Conservation (phyloP, 2,329 filamentous ascomycete species). For the Trichocomaceae sp. region DNA sequence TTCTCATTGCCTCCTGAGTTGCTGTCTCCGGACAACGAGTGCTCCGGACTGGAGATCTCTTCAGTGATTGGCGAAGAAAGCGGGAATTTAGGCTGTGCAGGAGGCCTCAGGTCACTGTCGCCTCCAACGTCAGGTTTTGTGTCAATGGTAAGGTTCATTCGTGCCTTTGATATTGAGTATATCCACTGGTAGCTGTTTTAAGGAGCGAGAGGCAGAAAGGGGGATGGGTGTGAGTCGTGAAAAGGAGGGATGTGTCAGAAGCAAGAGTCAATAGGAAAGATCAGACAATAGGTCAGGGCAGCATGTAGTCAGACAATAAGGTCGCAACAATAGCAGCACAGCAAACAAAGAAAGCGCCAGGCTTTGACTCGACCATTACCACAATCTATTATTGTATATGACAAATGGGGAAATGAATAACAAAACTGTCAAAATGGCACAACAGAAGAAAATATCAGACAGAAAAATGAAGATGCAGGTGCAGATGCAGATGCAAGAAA, state of each 20-base stretch:
- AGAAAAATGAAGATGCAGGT: not conserved
- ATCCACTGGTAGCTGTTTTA: no score
- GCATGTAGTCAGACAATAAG: not conserved
- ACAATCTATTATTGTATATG: not conserved
- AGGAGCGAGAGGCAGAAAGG: no score
- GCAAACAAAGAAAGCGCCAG: not conserved
- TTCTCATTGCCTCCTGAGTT: slow-evolving; percentile 1
- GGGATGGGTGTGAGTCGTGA: no score
- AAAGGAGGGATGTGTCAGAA: no score
- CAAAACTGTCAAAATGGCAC: not conserved
- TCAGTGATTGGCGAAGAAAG: slow-evolving; percentile 40
- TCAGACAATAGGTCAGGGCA: not conserved
- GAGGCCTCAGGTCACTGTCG: slow-evolving; percentile 22
- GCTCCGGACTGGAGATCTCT: slow-evolving; percentile 34
- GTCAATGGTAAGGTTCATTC: slow-evolving; percentile 20
- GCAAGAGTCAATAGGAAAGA: not conserved
- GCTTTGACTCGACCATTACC: not conserved
- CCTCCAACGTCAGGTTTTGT: slow-evolving; percentile 11
- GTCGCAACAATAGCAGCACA: not conserved
- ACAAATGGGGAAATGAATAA: not conserved
- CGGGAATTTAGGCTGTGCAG: slow-evolving; percentile 32
- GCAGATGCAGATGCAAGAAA: not conserved
- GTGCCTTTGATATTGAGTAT: not conserved
- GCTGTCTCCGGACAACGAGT: slow-evolving; percentile 27
- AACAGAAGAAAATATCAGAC: no score